Percentiles rank a stretch among this genome's conserved stretches.
Evolutionary conservation across 768 basidiomycete species (phyloP).

Genomic region (Lactarius quietus): DNA sequence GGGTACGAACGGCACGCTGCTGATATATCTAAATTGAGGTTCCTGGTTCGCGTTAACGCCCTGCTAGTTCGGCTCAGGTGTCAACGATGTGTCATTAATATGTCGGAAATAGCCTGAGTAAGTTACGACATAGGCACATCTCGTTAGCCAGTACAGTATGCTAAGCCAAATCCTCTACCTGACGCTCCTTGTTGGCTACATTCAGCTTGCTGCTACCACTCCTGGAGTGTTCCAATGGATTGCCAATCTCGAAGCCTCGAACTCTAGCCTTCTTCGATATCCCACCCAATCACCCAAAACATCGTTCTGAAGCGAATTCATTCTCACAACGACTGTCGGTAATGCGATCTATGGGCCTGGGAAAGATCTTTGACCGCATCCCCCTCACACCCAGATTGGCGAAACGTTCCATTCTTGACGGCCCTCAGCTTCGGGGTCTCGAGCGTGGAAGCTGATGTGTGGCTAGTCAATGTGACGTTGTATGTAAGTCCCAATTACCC

Average conservation of each 20-base stretch:
- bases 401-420: slow-evolving; percentile 47
- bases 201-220: slow-evolving; percentile 6
- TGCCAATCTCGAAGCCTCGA: slow-evolving; percentile 32
- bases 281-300: slow-evolving; percentile 46
- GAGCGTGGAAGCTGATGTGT: slow-evolving; percentile 55
- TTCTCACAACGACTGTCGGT: slow-evolving; percentile 51
- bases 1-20: slow-evolving; percentile 13
- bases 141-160: not conserved
- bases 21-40: slow-evolving; percentile 6
- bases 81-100: not conserved
- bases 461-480: slow-evolving; percentile 43
- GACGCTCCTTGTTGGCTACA: slow-evolving; percentile 5
- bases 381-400: slow-evolving; percentile 40
- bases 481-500: slow-evolving; percentile 33
- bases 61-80: not conserved
- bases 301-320: slow-evolving; percentile 49
- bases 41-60: not conserved
- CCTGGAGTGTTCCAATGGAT: slow-evolving; percentile 14
- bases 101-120: not conserved
- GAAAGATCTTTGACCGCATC: not conserved
- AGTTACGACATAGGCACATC: not conserved
- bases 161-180: slow-evolving; percentile 3
- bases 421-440: slow-evolving; percentile 47
- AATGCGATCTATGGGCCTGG: not conserved
- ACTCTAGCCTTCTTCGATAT: slow-evolving; percentile 41